Evolutionary conservation across 208 protist genomes (phyloP), one percentile per base, ranked within the genome.

Genomic region (Crithidia acanthocephali): DNA sequence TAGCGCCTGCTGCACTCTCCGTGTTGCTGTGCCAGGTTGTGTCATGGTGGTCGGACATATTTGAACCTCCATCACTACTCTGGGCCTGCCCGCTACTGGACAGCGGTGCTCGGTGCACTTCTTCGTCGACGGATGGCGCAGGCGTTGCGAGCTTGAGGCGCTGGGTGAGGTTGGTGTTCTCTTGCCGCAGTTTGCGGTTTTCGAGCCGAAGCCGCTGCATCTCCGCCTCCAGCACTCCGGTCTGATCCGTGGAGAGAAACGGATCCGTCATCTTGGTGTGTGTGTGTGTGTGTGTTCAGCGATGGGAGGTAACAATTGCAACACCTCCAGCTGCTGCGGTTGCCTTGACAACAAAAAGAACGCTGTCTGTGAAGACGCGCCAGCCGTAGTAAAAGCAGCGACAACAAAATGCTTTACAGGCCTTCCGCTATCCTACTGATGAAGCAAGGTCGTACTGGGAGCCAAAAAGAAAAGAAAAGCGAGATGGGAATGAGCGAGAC

Each of bases 131-230:
- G 20, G 59, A 53, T 25, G 55, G 45, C 9, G 48, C 40, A 11
- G 67, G 47, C 0, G 68, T 72, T 20, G 30, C 37, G 13, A 56
- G 56, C n/a, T 72, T 63, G 20, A 81, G 44, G 48, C 85, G 76
- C 18, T 85, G 42, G 25, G 71, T 68, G 18, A 93, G 76, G 48
- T 68, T 72, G 13, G 80, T 66, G 33, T 86, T 89, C 16, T 62
- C 71, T 45, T 84, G 77, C n/a, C 88, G 74, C 27, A 93, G 79
- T 53, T 85, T 78, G 27, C 76, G 72, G 62, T 93, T 93, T 65
- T 91, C 85, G 40, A 79, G 74, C 57, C 76, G 69, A 10, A 93
- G 58, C 20, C 71, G 84, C 74, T 81, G 68, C 45, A 93, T 42
- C 59, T 91, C 83, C 60, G 52, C 35, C 42, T 83, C 37, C 6